phyloP scores from a whole-genome alignment of 2,329 filamentous ascomycete species.

The Zymoseptoria brevis region DNA sequence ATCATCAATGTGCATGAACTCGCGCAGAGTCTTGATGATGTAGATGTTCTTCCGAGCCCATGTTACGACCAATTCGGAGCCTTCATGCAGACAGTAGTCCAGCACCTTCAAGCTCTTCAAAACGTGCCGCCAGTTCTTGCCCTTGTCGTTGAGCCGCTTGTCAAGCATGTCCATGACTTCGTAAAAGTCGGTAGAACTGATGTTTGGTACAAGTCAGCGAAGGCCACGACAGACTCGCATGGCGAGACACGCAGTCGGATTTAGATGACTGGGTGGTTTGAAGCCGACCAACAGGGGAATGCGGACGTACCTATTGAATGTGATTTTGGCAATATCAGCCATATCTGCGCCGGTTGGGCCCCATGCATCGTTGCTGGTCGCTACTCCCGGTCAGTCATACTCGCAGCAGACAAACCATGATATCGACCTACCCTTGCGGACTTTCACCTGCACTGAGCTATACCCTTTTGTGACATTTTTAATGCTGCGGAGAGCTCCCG shows the following conservation, averaged over 20 bases:
- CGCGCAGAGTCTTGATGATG: slow-evolving; percentile 95
- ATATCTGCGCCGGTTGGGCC: slow-evolving; percentile 96
- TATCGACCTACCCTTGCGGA: slow-evolving; percentile 73
- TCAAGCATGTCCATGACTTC: slow-evolving; percentile 99
- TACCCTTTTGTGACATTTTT: slow-evolving; percentile 99
- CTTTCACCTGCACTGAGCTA: slow-evolving; percentile 92
- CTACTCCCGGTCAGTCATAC: slow-evolving; percentile 42
- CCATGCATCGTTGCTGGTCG: slow-evolving; percentile 98
- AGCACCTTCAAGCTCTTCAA: slow-evolving; percentile 95
- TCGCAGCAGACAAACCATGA: not conserved
- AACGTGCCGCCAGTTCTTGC: slow-evolving; percentile 98
- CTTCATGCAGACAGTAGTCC: slow-evolving; percentile 96
- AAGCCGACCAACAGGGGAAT: not conserved
- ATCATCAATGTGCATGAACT: slow-evolving; percentile 95
- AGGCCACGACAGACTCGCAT: not conserved
- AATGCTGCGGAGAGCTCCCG: slow-evolving; percentile 91
- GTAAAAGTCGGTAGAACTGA: slow-evolving; percentile 90
- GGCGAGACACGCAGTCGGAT: not conserved
- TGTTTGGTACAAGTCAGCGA: not conserved
- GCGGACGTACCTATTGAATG: slow-evolving; percentile 79
- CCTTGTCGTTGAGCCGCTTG: slow-evolving; percentile 96
- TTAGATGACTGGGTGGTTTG: no score
- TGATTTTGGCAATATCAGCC: slow-evolving; percentile 96
- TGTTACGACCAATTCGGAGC: slow-evolving; percentile 90
- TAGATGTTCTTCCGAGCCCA: slow-evolving; percentile 98